Evolutionary conservation across 2,329 filamentous ascomycete genomes (phyloP).

Genomic region (Aspergillus neoniger): DNA sequence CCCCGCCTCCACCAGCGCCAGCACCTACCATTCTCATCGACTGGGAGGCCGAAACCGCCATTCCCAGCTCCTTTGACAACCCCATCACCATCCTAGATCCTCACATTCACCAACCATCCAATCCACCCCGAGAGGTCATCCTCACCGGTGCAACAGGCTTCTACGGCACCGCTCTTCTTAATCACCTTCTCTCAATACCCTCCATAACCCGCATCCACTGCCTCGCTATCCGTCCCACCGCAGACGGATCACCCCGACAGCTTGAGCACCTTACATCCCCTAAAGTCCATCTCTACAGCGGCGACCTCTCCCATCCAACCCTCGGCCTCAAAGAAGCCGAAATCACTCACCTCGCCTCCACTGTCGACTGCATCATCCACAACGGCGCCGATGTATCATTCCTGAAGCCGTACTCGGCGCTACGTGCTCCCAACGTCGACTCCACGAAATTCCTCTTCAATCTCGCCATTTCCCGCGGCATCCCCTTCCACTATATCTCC

Average conservation of each 20-base stretch:
- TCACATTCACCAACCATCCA: too few relatives aligned
- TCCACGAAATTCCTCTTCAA: constrained; percentile 27
- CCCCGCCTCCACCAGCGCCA: too few relatives aligned
- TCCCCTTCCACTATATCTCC: constrained; percentile 39
- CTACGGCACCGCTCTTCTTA: constrained; percentile 44
- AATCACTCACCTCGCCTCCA: constrained; percentile 26
- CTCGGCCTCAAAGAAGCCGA: constrained; percentile 44
- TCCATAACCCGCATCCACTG: constrained; percentile 46
- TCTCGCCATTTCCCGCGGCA: constrained; percentile 16
- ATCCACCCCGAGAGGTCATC: constrained; percentile 10
- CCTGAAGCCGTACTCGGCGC: constrained; percentile 29
- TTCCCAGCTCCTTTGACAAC: not conserved
- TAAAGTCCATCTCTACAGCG: constrained; percentile 40
- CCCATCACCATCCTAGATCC: too few relatives aligned
- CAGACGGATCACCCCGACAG: not conserved
- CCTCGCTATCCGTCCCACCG: constrained; percentile 35
- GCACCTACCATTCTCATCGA: not conserved
- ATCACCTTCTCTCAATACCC: constrained; percentile 34
- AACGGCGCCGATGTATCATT: constrained; percentile 46
- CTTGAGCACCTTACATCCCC: not conserved
- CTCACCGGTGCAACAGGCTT: constrained; percentile 39
- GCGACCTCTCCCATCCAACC: constrained; percentile 37
- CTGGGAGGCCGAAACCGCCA: not conserved
- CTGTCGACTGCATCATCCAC: constrained; percentile 56
- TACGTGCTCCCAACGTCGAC: constrained; percentile 28